These are phyloP conservation scores for Cladosporium sp. DNA, from an alignment of 2,329 filamentous ascomycete genomes.

Conservation along the genomic window DNA sequence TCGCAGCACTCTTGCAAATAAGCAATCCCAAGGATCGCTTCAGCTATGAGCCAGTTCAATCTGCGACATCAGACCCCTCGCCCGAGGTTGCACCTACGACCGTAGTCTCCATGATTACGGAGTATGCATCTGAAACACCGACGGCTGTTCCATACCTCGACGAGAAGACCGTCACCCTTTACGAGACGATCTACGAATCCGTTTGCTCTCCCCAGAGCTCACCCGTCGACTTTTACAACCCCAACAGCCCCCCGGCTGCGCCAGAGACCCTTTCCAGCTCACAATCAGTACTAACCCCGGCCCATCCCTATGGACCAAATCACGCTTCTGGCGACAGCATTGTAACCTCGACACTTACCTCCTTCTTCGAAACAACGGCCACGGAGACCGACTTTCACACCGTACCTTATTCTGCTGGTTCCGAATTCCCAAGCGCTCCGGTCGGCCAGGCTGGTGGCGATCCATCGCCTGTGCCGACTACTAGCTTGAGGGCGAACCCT, in stretches of 20 bases:
- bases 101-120: constrained; percentile 8
- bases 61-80: constrained; percentile 6
- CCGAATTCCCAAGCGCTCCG: background rate
- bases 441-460: constrained; percentile 2
- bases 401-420: background rate
- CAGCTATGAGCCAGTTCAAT: constrained; percentile 1
- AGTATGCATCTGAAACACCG: constrained; percentile 13
- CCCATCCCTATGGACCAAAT: background rate
- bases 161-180: constrained; percentile 10
- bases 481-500: constrained; percentile 1
- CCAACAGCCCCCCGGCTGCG: constrained; percentile 9
- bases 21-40: constrained; percentile 3
- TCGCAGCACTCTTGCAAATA: constrained; percentile 7
- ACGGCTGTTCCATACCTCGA: constrained; percentile 9
- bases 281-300: constrained; percentile 11
- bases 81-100: constrained; percentile 12
- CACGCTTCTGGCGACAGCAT: constrained; percentile 12
- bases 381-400: constrained; percentile 10
- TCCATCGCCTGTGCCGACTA: constrained; percentile 1
- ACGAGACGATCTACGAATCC: constrained; percentile 6
- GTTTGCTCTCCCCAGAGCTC: constrained; percentile 10
- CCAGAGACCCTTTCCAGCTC: constrained; percentile 10
- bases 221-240: constrained; percentile 8
- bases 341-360: constrained; percentile 6
- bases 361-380: background rate